Evolutionary conservation across 1,284 basidiomycete species (phyloP), one percentile per base, ranked within the genome.

Genomic region (Chalciporus piperatoides): DNA sequence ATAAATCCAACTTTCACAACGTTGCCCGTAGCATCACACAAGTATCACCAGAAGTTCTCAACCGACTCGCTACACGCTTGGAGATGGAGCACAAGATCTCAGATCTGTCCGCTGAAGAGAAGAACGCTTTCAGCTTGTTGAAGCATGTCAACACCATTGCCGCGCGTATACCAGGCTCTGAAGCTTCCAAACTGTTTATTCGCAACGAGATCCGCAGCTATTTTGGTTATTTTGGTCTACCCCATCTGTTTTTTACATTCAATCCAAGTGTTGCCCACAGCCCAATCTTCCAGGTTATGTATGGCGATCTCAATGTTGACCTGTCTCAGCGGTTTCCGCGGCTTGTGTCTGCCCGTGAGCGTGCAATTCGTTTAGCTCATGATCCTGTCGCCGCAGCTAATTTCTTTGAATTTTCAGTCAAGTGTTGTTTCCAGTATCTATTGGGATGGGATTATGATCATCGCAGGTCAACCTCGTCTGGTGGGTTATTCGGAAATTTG

Each of bases 211-310:
- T 56, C 4, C 17, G 40, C 0, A 56, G 46, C 17, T 57, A 53
- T 15, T 57, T 37, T 21, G 42, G 33, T 0, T 48, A 41, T n/a
- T 57, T 57, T 45, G 51, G 48, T 0, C 3, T 57, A 0, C 55
- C 48, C 0, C 46, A 57, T 3, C 4, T 57, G 0, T 57, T 51
- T 5, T 56, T 57, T 4, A 57, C 46, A 1, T 57, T 57, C 14
- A 57, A 57, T n/a, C 51, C 48, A 0, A 41, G 27, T n/a, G 23
- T 36, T 2, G 52, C 46, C 0, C 56, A 57, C 11, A 57, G 55
- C 10, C 56, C 56, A 0, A 44, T 57, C 2, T 57, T 57, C 7
- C 56, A 57, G 8, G 56, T 57, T 0, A 57, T 57, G 46, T 57
- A 28, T 40, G 44, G 52, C 3, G 41, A 57, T 3, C 2, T 0